These are phyloP conservation scores for Fusarium nematophilum DNA, from an alignment of 2,329 filamentous ascomycete genomes.

Conservation along the genomic window DNA sequence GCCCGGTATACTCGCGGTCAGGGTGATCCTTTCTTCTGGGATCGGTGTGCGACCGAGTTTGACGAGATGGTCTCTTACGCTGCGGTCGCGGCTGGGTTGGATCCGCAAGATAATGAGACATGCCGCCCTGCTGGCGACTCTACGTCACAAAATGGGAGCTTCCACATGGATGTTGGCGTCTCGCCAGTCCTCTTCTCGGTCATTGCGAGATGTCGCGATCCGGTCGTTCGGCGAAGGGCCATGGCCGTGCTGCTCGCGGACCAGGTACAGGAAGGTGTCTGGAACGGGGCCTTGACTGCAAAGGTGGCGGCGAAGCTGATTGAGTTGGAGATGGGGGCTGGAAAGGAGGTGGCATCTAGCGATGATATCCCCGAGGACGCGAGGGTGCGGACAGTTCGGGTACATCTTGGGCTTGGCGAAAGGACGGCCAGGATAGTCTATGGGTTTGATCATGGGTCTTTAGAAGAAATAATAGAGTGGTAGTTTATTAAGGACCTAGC, in stretches of 20 bases:
- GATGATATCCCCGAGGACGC: conserved; percentile 2
- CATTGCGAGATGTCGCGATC: conserved; percentile 26
- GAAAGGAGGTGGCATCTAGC: conserved; percentile 2
- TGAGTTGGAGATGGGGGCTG: conserved; percentile 23
- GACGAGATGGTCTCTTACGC: conserved; percentile 8
- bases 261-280: conserved; percentile 16
- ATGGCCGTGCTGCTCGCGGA: conserved; percentile 22
- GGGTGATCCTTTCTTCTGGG: conserved; percentile 30
- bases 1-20: conserved; percentile 17
- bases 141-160: not conserved
- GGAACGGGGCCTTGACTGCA: conserved; percentile 12
- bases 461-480: conserved; percentile 6
- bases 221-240: conserved; percentile 8
- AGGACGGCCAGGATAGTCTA: conserved; percentile 13
- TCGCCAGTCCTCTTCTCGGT: conserved; percentile 14
- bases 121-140: not conserved
- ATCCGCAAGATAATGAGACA: not conserved
- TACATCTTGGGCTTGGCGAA: conserved; percentile 4
- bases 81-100: not conserved
- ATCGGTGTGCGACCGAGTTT: conserved; percentile 12
- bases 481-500: too few relatives aligned
- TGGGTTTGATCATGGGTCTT: conserved; percentile 7
- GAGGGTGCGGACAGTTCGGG: conserved; percentile 11
- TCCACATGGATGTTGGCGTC: conserved; percentile 27
- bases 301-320: conserved; percentile 18